Percentiles rank a stretch among this genome's conserved stretches.
Conservation (phyloP, 805 yeast species). For the Candida nitratophila region DNA sequence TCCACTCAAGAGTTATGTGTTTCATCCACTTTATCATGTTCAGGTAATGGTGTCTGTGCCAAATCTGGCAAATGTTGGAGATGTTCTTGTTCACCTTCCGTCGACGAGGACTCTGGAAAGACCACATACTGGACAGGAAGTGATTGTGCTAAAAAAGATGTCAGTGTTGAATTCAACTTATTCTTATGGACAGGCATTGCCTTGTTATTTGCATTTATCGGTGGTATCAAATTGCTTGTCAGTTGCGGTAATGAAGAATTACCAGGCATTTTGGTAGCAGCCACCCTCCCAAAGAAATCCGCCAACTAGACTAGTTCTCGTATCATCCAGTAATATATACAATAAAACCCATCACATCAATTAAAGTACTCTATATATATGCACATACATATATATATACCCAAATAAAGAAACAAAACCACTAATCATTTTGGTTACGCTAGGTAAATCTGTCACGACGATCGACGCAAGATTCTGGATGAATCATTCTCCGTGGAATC, state of each 20-base stretch:
- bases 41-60: conserved; percentile 47
- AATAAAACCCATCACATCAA: neutral
- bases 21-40: conserved; percentile 40
- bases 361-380: too few relatives aligned
- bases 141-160: conserved; percentile 62
- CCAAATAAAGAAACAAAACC: too few relatives aligned
- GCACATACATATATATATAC: too few relatives aligned
- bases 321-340: too few relatives aligned
- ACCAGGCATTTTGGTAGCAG: conserved; percentile 63
- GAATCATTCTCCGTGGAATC: too few relatives aligned
- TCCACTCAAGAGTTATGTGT: conserved; percentile 40
- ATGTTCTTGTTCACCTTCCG: conserved; percentile 42
- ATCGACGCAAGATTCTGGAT: too few relatives aligned
- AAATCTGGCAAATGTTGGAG: conserved; percentile 38
- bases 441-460: too few relatives aligned
- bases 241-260: conserved; percentile 53
- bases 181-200: conserved; percentile 60
- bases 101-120: conserved; percentile 32
- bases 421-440: too few relatives aligned
- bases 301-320: neutral
- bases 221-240: conserved; percentile 46
- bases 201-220: conserved; percentile 35
- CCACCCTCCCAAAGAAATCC: conserved; percentile 37
- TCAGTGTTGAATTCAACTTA: conserved; percentile 58
- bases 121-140: conserved; percentile 51